These are phyloP conservation scores for Takashimella tepidaria DNA, from an alignment of 1,284 basidiomycete species.

Conservation along the genomic window DNA sequence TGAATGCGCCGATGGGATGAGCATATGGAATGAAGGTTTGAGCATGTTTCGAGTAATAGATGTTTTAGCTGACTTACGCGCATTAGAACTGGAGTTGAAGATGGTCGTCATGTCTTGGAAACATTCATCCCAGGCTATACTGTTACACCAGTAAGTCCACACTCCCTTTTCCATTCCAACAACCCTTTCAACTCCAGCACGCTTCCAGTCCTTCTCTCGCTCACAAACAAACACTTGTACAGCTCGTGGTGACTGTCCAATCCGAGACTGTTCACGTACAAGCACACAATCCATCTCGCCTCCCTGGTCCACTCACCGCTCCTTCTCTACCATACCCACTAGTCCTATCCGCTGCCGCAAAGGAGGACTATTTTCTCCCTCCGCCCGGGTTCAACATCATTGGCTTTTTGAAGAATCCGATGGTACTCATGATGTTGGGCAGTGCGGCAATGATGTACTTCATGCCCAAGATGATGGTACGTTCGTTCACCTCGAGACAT, in stretches of 20 bases:
- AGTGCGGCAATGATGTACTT: slow-evolving; percentile 64
- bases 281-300: slow-evolving; percentile 61
- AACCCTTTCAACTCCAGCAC: not conserved
- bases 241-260: slow-evolving; percentile 28
- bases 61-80: not conserved
- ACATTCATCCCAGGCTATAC: slow-evolving; percentile 31
- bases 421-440: slow-evolving; percentile 77
- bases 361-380: slow-evolving; percentile 63
- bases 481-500: slow-evolving; percentile 25
- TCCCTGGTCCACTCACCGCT: slow-evolving; percentile 57
- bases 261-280: slow-evolving; percentile 49
- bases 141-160: slow-evolving; percentile 24
- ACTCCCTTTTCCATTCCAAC: not conserved
- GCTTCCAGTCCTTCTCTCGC: slow-evolving; percentile 1
- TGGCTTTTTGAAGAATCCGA: slow-evolving; percentile 75
- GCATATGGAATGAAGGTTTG: no score
- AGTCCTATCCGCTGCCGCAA: slow-evolving; percentile 54
- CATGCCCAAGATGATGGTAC: slow-evolving; percentile 75
- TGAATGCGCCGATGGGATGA: no score
- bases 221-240: slow-evolving; percentile 1
- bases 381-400: slow-evolving; percentile 66
- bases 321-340: slow-evolving; percentile 67
- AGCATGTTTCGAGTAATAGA: no score
- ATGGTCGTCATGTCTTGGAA: slow-evolving; percentile 35
- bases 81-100: slow-evolving; percentile 21